These are phyloP conservation scores for Metschnikowia aberdeeniae DNA, from an alignment of 805 yeast species.

Conservation along the genomic window DNA sequence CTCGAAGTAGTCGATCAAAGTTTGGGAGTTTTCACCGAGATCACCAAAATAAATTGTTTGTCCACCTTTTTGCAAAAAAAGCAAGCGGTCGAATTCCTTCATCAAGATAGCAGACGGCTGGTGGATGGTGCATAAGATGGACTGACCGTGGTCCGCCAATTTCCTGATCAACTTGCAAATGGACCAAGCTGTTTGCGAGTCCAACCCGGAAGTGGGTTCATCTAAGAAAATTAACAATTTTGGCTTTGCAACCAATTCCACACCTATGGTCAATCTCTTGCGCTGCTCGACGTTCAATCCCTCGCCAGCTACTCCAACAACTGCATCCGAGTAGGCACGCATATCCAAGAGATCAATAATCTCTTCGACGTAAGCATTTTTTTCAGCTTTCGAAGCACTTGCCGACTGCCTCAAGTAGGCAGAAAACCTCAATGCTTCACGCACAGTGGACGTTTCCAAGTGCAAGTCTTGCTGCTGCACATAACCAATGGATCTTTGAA, in stretches of 20 bases:
- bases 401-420: conserved; percentile 45
- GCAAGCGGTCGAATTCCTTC: conserved; percentile 55
- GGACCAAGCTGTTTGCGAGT: conserved; percentile 48
- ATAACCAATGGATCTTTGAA: conserved; percentile 51
- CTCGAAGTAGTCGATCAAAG: conserved; percentile 10
- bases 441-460: conserved; percentile 44
- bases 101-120: conserved; percentile 46
- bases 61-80: conserved; percentile 34
- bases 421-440: conserved; percentile 49
- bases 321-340: conserved; percentile 51
- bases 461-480: conserved; percentile 60
- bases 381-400: conserved; percentile 37
- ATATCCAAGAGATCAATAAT: conserved; percentile 47
- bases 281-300: conserved; percentile 54
- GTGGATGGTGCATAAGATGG: conserved; percentile 54
- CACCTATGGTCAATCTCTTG: conserved; percentile 50
- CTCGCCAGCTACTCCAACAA: conserved; percentile 41
- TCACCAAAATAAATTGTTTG: conserved; percentile 15
- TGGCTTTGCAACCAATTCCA: conserved; percentile 53
- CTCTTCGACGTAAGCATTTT: conserved; percentile 46
- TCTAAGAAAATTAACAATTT: conserved; percentile 44
- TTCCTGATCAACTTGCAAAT: conserved; percentile 47
- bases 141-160: conserved; percentile 49
- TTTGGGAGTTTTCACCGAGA: conserved; percentile 8
- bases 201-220: conserved; percentile 39